Conservation (phyloP, 1,139 yeast species). For the Hanseniaspora sp. region DNA sequence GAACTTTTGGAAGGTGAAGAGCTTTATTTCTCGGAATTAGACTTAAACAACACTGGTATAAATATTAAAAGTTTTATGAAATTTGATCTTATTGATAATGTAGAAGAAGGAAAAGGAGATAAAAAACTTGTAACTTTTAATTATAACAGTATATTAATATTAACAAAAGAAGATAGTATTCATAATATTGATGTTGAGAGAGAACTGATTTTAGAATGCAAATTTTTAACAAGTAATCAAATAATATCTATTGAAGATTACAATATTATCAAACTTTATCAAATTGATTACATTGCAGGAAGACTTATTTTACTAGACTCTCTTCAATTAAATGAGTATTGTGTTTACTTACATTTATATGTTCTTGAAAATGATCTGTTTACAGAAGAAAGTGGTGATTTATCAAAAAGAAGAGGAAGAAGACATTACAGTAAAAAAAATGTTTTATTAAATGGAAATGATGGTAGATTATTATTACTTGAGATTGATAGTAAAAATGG, state of each 20-base stretch:
- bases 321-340: slow-evolving; percentile 4
- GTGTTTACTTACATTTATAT: slow-evolving; percentile 1
- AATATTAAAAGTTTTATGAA: background rate
- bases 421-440: background rate
- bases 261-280: slow-evolving; percentile 1
- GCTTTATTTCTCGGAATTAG: background rate
- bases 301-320: background rate
- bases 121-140: slow-evolving; percentile 3
- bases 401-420: background rate
- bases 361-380: background rate
- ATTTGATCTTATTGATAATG: background rate
- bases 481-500: background rate
- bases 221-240: background rate
- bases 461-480: slow-evolving; percentile 8
- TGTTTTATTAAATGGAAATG: slow-evolving; percentile 8
- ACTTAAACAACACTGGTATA: background rate
- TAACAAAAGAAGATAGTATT: background rate
- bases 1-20: background rate
- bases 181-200: background rate
- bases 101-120: background rate
- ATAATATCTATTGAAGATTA: slow-evolving; percentile 6
- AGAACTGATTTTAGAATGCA: background rate
- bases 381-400: background rate
- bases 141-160: background rate
- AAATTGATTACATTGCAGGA: slow-evolving; percentile 7